Conservation (phyloP, 2,329 filamentous ascomycete genomes). For the Graphiopsis chlorocephala region DNA sequence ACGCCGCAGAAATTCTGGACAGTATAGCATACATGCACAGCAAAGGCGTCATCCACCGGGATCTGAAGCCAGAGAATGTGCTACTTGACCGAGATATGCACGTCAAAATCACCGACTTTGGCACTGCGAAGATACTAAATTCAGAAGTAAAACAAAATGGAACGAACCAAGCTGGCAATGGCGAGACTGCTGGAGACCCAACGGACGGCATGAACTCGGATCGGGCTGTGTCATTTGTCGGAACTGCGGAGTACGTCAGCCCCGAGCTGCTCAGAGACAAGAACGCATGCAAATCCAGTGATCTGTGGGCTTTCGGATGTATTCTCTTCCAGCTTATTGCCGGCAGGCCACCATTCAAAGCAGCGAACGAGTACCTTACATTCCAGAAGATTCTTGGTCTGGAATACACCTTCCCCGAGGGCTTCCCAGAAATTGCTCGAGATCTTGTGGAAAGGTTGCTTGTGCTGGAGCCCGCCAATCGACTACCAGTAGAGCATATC, state of each 20-base stretch:
- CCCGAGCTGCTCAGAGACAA: conserved; percentile 96
- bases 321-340: conserved; percentile 94
- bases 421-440: conserved; percentile 80
- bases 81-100: conserved; percentile 94
- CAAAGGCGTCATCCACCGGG: conserved; percentile 90
- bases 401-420: conserved; percentile 88
- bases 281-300: conserved; percentile 94
- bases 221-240: conserved; percentile 90
- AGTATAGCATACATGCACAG: conserved; percentile 98
- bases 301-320: conserved; percentile 97
- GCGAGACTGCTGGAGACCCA: conserved; percentile 44
- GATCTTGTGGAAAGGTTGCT: conserved; percentile 88
- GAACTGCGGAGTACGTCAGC: conserved; percentile 96
- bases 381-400: conserved; percentile 97
- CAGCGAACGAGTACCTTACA: conserved; percentile 89
- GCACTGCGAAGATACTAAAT: conserved; percentile 84
- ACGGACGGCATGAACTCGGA: conserved; percentile 62
- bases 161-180: conserved; percentile 18
- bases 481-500: conserved; percentile 91
- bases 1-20: conserved; percentile 92
- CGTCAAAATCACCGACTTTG: conserved; percentile 98
- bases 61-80: conserved; percentile 96
- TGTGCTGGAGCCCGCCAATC: conserved; percentile 79
- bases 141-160: conserved; percentile 48
- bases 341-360: conserved; percentile 97